Evolutionary conservation across 2,329 filamentous ascomycete species (phyloP), one percentile per base, ranked within the genome.

Genomic region (Talaromyces sp.): DNA sequence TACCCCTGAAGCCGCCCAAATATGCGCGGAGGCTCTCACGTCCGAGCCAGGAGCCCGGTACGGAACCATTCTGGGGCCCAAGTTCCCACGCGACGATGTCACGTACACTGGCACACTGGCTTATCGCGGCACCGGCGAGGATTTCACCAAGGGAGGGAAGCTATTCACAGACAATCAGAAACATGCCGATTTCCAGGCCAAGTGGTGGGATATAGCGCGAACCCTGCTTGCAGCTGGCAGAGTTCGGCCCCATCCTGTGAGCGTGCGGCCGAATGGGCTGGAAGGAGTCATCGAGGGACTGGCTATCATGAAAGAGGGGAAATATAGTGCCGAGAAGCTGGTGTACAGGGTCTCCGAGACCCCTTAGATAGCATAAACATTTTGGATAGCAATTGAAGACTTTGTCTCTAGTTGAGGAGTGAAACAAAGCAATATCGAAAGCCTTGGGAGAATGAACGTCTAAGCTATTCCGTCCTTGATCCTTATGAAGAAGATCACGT

Each of bases 311-410:
- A 56, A 50, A 38, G 54, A 24, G 43, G 60, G 57, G 2, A 48
- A 54, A 3, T 54, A 62, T 35, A 62, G 26, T 38, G 60, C 56
- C 19, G 60, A 58, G 35, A 62, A 62, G 53, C 43, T 62, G 41
- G 60, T 62, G 21, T 62, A 62, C 29, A 58, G 26, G 35, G 46
- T 62, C 17, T 58, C 52, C 9, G 60, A 62, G 43, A 59, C 60
- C 14, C 56, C 60, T 26, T 62, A 27, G 19, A 46, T 14, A n/a
- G 19, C 19, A 6, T 2, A n/a, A n/a, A 38, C 12, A 7, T 38
- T n/a, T n/a, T n/a, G 17, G 17, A 38, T 38, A 38, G 35, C 5
- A n/a, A 38, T 38, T 1, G 17, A 38, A 38, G 17, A 0, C 14
- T n/a, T 38, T 38, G 14, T 6, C 35, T 8, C 14, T n/a, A 38